Evolutionary conservation across 2,329 filamentous ascomycete genomes (phyloP).

Genomic region (Aspergillus glaucus): DNA sequence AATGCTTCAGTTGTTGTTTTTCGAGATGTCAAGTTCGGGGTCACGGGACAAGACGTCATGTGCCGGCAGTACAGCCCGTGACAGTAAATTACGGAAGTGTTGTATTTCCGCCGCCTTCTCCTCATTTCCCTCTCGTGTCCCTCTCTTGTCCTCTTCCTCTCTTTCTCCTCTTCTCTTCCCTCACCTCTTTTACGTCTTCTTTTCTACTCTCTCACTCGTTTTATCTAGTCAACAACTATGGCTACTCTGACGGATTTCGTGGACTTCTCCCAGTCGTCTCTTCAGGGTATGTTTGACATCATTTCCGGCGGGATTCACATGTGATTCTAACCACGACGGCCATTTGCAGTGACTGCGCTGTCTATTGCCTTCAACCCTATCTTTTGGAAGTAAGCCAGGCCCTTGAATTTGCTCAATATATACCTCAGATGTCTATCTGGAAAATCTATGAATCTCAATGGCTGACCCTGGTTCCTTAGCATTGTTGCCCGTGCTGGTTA

Average conservation of each 20-base stretch:
- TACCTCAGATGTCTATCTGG: background rate
- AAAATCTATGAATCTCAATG: background rate
- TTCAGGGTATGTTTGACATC: slow-evolving; percentile 51
- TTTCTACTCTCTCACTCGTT: slow-evolving; percentile 3
- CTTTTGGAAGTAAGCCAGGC: slow-evolving; percentile 94
- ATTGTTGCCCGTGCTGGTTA: slow-evolving; percentile 76
- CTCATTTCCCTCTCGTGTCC: background rate
- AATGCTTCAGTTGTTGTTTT: too few relatives aligned
- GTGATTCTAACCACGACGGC: slow-evolving; percentile 17
- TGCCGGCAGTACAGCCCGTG: background rate
- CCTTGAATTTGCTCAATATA: slow-evolving; percentile 4
- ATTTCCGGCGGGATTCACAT: slow-evolving; percentile 15
- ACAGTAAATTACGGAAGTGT: background rate
- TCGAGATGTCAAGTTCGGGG: background rate
- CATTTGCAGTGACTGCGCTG: slow-evolving; percentile 62
- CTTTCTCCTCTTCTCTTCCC: slow-evolving; percentile 3
- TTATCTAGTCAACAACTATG: slow-evolving; percentile 19
- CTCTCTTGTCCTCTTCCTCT: slow-evolving; percentile 1
- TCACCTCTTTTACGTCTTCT: slow-evolving; percentile 2
- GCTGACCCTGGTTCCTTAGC: slow-evolving; percentile 41
- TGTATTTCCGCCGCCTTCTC: background rate
- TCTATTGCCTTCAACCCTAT: slow-evolving; percentile 92
- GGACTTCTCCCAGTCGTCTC: slow-evolving; percentile 61
- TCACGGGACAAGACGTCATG: slow-evolving; percentile 1
- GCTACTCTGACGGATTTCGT: slow-evolving; percentile 39